Conservation (phyloP, 2,329 filamentous ascomycete species). For the Spiromastix sp. region DNA sequence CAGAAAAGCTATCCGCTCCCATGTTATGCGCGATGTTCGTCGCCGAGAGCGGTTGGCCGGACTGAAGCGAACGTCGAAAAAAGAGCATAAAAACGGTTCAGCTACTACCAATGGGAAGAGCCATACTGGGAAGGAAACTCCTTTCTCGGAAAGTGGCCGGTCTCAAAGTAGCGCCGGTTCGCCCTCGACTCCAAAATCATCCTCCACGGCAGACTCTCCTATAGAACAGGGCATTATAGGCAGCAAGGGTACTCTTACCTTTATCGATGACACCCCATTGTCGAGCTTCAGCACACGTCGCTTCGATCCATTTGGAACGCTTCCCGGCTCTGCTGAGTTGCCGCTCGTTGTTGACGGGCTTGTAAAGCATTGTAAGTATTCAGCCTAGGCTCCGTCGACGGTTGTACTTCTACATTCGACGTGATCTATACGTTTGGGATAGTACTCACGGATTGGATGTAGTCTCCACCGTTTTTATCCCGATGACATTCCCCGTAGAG, state of each 20-base stretch:
- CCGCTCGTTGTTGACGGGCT: constrained; percentile 19
- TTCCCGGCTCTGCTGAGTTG: constrained; percentile 19
- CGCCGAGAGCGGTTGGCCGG: constrained; percentile 30
- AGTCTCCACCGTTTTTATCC: constrained; percentile 27
- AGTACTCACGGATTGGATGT: constrained; percentile 3
- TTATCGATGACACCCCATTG: not conserved
- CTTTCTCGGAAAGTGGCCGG: not conserved
- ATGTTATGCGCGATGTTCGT: constrained; percentile 35
- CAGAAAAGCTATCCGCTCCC: constrained; percentile 31
- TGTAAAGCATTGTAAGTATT: constrained; percentile 25
- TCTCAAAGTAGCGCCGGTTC: not conserved
- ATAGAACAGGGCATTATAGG: too few relatives aligned
- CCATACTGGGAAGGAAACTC: too few relatives aligned
- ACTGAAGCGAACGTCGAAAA: constrained; percentile 24
- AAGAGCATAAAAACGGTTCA: constrained; percentile 11
- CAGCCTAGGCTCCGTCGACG: not conserved
- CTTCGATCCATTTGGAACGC: constrained; percentile 25
- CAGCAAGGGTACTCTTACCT: too few relatives aligned
- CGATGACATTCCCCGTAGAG: constrained; percentile 29
- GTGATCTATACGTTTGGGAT: too few relatives aligned
- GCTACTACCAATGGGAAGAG: too few relatives aligned
- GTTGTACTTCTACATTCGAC: too few relatives aligned
- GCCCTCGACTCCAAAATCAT: not conserved
- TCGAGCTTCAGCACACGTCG: constrained; percentile 17
- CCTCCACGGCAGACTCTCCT: too few relatives aligned